Conservation (phyloP, 768 basidiomycete species). For the Hygrophoropsis aurantiaca region DNA sequence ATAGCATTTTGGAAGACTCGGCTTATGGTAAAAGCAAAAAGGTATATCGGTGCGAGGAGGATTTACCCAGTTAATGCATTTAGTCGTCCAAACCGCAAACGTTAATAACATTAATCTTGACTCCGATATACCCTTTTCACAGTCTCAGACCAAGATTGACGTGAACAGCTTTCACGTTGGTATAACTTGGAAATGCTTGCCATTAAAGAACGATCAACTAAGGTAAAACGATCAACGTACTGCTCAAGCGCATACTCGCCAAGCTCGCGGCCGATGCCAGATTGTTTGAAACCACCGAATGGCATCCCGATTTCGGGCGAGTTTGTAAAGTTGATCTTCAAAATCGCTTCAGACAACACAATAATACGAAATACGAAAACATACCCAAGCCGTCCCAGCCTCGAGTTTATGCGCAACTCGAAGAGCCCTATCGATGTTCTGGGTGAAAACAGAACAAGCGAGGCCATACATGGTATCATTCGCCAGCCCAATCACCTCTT, state of each 20-base stretch:
- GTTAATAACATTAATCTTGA: no score
- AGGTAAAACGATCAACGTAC: background rate
- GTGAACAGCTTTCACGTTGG: conserved; percentile 69
- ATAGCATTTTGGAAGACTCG: no score
- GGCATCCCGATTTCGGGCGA: conserved; percentile 49
- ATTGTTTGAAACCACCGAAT: conserved; percentile 75
- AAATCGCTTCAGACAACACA: background rate
- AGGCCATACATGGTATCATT: conserved; percentile 55
- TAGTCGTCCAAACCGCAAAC: no score
- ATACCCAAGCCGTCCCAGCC: conserved; percentile 41
- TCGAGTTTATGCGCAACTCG: conserved; percentile 39
- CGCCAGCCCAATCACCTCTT: conserved; percentile 35
- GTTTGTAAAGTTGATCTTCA: conserved; percentile 43
- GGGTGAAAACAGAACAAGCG: conserved; percentile 52
- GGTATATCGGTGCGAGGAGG: no score
- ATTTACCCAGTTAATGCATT: no score
- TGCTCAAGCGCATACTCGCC: conserved; percentile 56
- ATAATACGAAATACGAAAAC: conserved; percentile 2
- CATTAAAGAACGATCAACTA: background rate
- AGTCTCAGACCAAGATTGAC: conserved; percentile 46
- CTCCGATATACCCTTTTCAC: background rate
- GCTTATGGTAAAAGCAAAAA: no score
- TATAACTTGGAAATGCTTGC: conserved; percentile 44
- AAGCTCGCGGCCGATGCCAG: conserved; percentile 70
- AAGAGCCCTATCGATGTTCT: conserved; percentile 44